These are phyloP conservation scores for Hanseniaspora singularis DNA, from an alignment of 805 yeast genomes.

Conservation along the genomic window DNA sequence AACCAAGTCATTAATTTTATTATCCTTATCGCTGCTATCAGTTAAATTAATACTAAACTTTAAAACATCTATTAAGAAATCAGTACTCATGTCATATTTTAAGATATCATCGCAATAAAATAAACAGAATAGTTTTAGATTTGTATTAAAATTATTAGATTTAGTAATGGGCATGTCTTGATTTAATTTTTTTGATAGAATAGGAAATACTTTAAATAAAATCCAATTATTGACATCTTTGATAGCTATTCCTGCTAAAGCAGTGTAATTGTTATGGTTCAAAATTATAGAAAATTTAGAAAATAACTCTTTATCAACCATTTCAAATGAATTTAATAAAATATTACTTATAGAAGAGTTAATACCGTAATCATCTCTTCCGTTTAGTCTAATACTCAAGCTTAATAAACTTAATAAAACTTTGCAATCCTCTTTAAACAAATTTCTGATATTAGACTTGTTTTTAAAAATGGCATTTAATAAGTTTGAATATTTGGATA, in stretches of 20 bases:
- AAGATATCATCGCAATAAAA: background rate
- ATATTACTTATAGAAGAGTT: background rate
- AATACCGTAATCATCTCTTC: no score
- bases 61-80: background rate
- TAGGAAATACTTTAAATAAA: background rate
- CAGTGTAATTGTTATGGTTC: background rate
- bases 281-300: background rate
- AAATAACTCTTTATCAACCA: background rate
- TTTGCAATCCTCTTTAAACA: background rate
- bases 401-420: background rate
- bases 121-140: background rate
- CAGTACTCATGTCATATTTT: background rate
- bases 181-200: background rate
- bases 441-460: background rate
- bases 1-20: background rate
- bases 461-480: background rate
- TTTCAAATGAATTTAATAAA: background rate
- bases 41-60: background rate
- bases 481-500: background rate
- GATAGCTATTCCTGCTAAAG: background rate
- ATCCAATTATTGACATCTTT: background rate
- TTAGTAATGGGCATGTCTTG: no score
- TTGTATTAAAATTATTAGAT: background rate
- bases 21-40: background rate
- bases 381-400: background rate